Evolutionary conservation across 805 yeast species (phyloP), one percentile per base, ranked within the genome.

Genomic region (Cyberlindnera mrakii): DNA sequence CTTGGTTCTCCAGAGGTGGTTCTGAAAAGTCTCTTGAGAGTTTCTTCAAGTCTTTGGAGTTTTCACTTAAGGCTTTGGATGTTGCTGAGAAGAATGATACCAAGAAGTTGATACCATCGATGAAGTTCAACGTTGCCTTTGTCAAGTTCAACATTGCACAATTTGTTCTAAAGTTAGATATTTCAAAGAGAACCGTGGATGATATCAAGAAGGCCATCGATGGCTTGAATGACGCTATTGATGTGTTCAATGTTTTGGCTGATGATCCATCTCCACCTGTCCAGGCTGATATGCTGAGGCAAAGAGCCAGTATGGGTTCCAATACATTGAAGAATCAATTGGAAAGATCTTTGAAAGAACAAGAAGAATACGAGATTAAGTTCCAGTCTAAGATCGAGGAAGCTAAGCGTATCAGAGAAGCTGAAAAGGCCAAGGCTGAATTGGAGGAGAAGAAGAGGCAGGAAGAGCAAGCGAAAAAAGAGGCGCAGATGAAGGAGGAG

Each of bases 61-160:
- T 75, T 51, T 75, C 87, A 6, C 67, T 74, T 51, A 68, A 71
- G 48, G 87, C 96, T 0, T 71, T 64, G 34, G 66, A 60, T 3
- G 61, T 64, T 33, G 62, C 66, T 15, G 45, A 50, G 37, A 46
- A 48, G 11, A 47, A 44, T 14, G 69, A 54, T 53, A 62, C 37
- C 49, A 66, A 46, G 51, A 66, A 69, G 52, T 58, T 63, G 33
- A 59, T 70, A 25, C 66, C 74, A 7, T 67, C 80, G 8, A 68
- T 81, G 49, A 74, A 73, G 52, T 93, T 85, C 69, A 93, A 93
- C 59, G 73, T 82, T 41, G 95, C 97, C 0, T 84, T 82, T 57
- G 71, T 91, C 39, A 83, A 85, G 55, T 87, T 84, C 63, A 96
- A 89, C 62, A 71, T 87, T 43, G 96, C 96, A 0, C 96, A 89